phyloP scores from a whole-genome alignment of 2,329 filamentous ascomycete species.

The Laburnicola sp. region DNA sequence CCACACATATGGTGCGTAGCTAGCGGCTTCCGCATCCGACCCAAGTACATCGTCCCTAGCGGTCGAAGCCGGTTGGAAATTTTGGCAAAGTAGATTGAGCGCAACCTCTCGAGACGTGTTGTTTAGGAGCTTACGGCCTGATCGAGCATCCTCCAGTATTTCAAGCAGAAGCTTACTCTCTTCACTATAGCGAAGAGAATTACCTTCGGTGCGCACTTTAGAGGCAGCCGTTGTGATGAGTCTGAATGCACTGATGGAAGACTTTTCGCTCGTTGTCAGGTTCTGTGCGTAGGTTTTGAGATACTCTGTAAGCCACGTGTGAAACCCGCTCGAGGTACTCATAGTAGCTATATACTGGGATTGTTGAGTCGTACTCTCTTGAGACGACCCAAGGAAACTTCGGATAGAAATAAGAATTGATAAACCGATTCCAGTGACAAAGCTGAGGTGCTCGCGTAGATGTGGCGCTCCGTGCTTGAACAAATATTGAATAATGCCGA shows the following conservation, averaged over 20 bases:
- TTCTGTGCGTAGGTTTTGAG: constrained; percentile 57
- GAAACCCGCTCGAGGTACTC: constrained; percentile 73
- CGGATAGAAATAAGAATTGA: constrained; percentile 78
- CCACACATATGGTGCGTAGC: constrained; percentile 70
- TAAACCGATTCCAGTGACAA: constrained; percentile 78
- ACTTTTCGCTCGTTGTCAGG: constrained; percentile 24
- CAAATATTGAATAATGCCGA: constrained; percentile 85
- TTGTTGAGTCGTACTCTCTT: constrained; percentile 81
- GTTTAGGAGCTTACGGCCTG: constrained; percentile 67
- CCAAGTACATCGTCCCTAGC: constrained; percentile 69
- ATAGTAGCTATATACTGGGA: constrained; percentile 78
- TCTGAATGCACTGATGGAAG: constrained; percentile 60
- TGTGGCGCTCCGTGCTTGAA: constrained; percentile 68
- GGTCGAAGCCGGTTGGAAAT: constrained; percentile 67
- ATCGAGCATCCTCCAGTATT: constrained; percentile 72
- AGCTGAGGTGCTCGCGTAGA: constrained; percentile 68
- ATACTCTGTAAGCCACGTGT: constrained; percentile 75
- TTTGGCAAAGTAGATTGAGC: constrained; percentile 71
- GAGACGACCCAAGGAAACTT: constrained; percentile 72
- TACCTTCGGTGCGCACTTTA: constrained; percentile 68
- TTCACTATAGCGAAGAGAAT: constrained; percentile 68
- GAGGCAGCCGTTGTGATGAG: constrained; percentile 71
- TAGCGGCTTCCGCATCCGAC: constrained; percentile 64
- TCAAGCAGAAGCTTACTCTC: constrained; percentile 81
- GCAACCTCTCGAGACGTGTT: constrained; percentile 69